phyloP scores from a whole-genome alignment of 2,329 filamentous ascomycete species.

The Magnaporthales sp. region DNA sequence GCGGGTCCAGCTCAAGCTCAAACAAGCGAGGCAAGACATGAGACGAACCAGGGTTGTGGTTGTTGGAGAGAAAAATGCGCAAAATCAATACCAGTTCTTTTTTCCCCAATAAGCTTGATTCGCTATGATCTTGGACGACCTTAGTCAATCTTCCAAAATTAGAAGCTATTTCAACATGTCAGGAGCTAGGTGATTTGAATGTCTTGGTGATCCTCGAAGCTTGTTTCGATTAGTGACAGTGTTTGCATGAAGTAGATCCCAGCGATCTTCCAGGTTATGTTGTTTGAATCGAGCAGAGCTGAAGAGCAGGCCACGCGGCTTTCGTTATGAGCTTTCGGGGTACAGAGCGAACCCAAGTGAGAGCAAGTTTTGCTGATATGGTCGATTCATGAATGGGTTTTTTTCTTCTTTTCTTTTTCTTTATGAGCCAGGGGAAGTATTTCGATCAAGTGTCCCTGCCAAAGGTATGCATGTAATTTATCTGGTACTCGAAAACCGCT shows the following conservation, averaged over 20 bases:
- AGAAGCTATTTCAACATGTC: neutral
- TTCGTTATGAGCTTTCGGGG: neutral
- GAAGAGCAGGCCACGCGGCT: neutral
- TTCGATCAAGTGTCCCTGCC: no score
- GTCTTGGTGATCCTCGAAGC: neutral
- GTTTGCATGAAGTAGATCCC: neutral
- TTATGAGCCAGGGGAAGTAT: neutral
- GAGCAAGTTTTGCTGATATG: neutral
- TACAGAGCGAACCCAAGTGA: neutral
- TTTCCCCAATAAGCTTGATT: neutral
- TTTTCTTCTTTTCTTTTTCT: no score
- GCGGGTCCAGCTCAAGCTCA: neutral
- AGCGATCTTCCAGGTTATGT: neutral
- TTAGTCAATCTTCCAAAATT: neutral
- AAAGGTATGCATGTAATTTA: no score
- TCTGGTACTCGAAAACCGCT: no score
- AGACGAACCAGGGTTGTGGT: neutral
- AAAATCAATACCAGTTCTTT: neutral
- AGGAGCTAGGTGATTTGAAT: neutral
- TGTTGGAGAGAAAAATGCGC: neutral
- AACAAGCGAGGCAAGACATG: neutral
- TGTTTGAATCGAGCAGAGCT: neutral
- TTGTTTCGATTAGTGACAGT: neutral
- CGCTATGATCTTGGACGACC: neutral
- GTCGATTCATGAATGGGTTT: no score